phyloP scores from a whole-genome alignment of 495 filamentous ascomycete species.

The Trichoderma parareesei region DNA sequence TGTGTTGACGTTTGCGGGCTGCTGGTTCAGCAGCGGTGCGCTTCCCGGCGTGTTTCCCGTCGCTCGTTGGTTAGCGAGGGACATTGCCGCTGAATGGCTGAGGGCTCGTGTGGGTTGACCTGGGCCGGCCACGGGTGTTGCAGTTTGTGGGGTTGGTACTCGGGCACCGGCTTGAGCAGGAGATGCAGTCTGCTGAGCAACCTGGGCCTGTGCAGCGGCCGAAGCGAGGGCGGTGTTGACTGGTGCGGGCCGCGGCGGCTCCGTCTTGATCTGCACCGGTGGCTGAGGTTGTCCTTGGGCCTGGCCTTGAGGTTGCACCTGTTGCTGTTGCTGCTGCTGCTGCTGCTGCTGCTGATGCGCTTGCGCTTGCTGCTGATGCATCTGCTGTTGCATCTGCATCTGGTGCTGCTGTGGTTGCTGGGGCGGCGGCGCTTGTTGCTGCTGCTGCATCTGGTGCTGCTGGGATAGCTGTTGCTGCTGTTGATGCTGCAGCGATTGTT shows the following conservation, averaged over 20 bases:
- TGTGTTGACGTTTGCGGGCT: constrained; percentile 17
- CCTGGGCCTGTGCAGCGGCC: constrained; percentile 28
- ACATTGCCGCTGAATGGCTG: constrained; percentile 38
- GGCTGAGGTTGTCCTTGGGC: constrained; percentile 33
- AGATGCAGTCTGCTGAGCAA: constrained; percentile 17
- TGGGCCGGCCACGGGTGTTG: constrained; percentile 35
- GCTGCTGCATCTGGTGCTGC: constrained; percentile 19
- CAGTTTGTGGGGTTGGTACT: constrained; percentile 38
- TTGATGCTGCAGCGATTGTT: constrained; percentile 5
- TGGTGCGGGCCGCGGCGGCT: constrained; percentile 27
- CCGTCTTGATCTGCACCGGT: constrained; percentile 19
- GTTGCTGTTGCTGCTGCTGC: constrained; percentile 14
- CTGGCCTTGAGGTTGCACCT: constrained; percentile 11
- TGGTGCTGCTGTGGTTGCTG: constrained; percentile 19
- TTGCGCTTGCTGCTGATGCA: constrained; percentile 26
- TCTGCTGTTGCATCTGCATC: constrained; percentile 15
- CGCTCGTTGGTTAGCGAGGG: constrained; percentile 34
- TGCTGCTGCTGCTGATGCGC: constrained; percentile 16
- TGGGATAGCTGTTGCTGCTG: constrained; percentile 25
- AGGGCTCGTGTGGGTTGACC: constrained; percentile 32
- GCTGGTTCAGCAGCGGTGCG: constrained; percentile 41
- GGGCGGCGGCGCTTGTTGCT: constrained; percentile 28
- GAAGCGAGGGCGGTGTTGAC: constrained; percentile 40
- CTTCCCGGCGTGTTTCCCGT: constrained; percentile 33
- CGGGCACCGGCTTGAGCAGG: constrained; percentile 24